phyloP scores from a whole-genome alignment of 2,329 filamentous ascomycete genomes.

The Pseudogymnoascus sp. region DNA sequence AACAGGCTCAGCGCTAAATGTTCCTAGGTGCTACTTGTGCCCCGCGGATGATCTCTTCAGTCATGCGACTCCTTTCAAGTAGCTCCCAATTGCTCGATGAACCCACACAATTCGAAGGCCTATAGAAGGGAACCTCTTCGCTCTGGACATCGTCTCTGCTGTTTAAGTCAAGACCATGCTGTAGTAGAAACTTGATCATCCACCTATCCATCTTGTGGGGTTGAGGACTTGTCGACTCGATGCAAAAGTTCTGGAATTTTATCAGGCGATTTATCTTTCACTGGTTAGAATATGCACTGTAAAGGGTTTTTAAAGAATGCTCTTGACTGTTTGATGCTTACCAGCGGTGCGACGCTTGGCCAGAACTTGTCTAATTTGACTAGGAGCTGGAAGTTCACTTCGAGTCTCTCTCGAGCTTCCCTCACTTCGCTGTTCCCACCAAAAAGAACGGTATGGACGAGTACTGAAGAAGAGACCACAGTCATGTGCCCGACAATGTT shows the following conservation, averaged over 20 bases:
- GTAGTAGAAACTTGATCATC: constrained; percentile 30
- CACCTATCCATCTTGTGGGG: constrained; percentile 28
- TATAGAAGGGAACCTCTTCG: neutral
- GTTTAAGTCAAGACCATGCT: constrained; percentile 30
- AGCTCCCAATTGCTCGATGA: neutral
- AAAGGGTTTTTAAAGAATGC: neutral
- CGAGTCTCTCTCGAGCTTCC: neutral
- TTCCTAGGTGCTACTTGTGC: neutral
- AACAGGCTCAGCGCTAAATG: no score
- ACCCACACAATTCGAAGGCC: neutral
- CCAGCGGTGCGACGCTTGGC: neutral
- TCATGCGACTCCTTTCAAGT: neutral
- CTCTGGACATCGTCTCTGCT: neutral
- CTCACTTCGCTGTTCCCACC: neutral
- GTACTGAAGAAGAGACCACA: neutral
- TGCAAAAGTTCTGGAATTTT: constrained; percentile 29
- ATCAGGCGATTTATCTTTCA: constrained; percentile 29
- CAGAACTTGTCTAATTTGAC: neutral
- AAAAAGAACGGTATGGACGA: neutral
- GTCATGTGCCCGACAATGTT: neutral
- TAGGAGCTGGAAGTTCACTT: neutral
- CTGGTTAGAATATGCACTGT: neutral
- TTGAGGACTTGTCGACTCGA: constrained; percentile 24
- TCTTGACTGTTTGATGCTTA: neutral
- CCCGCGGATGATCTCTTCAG: neutral